Conservation (phyloP, 345 rosid species). For the Acer saccharum region DNA sequence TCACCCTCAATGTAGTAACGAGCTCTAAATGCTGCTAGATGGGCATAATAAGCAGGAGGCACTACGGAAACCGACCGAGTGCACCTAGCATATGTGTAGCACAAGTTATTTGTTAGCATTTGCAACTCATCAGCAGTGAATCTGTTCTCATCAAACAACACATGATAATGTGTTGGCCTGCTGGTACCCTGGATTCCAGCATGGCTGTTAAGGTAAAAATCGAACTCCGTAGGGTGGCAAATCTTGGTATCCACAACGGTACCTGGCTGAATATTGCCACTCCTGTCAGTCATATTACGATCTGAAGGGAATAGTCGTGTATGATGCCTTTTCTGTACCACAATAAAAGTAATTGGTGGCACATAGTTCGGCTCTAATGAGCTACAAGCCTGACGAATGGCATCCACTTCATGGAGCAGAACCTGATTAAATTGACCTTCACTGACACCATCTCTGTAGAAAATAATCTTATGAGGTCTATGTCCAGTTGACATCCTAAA, state of each 20-base stretch:
- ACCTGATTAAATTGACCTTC: conserved; percentile 79
- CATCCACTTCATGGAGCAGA: conserved; percentile 59
- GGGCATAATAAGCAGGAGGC: conserved; percentile 63
- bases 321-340: conserved; percentile 85
- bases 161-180: conserved; percentile 76
- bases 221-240: conserved; percentile 72
- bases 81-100: conserved; percentile 84
- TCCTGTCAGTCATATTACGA: conserved; percentile 40
- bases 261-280: conserved; percentile 81
- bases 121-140: conserved; percentile 66
- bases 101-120: conserved; percentile 59
- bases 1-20: conserved; percentile 39
- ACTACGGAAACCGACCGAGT: conserved; percentile 73
- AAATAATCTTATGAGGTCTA: conserved; percentile 61
- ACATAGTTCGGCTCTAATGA: conserved; percentile 51
- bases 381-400: conserved; percentile 66
- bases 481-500: conserved; percentile 40
- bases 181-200: conserved; percentile 94
- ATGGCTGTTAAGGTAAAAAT: conserved; percentile 83
- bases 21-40: conserved; percentile 51
- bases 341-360: conserved; percentile 70
- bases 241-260: conserved; percentile 79
- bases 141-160: conserved; percentile 63
- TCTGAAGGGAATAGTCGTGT: conserved; percentile 72
- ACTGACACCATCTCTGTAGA: conserved; percentile 84